Conservation (phyloP, 78 protist genomes). For the Goniomonas avonlea region DNA sequence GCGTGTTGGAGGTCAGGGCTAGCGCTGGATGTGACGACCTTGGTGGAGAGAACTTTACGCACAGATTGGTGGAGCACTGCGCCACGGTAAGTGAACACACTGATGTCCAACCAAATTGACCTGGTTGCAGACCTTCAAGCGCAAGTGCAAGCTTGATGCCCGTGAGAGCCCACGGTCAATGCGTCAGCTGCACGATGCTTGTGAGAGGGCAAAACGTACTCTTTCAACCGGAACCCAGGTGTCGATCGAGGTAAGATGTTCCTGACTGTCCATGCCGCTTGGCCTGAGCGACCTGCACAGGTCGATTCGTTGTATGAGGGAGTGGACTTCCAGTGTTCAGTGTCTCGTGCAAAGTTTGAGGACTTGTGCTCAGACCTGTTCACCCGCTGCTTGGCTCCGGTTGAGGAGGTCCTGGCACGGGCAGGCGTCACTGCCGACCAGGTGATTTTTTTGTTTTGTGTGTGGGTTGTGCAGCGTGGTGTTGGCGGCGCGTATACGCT, state of each 20-base stretch:
- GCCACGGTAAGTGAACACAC: too few species aligned
- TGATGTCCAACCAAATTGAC: too few species aligned
- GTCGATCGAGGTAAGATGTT: too few species aligned
- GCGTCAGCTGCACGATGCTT: conserved; percentile 75
- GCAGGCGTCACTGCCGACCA: too few species aligned
- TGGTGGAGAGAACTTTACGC: conserved; percentile 71
- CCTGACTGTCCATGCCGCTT: too few species aligned
- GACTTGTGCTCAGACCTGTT: conserved; percentile 55
- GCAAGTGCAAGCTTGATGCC: conserved; percentile 59
- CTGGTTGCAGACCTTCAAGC: too few species aligned
- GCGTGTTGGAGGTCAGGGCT: conserved; percentile 97
- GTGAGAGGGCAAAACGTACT: too few species aligned
- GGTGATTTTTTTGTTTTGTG: too few species aligned
- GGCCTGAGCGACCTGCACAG: too few species aligned
- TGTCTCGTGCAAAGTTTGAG: conserved; percentile 62
- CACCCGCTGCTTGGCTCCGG: conserved; percentile 58
- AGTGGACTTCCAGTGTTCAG: conserved; percentile 25
- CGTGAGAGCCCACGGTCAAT: conserved; percentile 65
- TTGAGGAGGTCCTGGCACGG: conserved; percentile 47
- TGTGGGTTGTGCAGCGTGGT: too few species aligned
- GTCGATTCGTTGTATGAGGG: conserved; percentile 68
- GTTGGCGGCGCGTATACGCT: too few species aligned
- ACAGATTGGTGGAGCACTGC: conserved; percentile 77
- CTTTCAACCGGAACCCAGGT: too few species aligned
- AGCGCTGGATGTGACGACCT: conserved; percentile 86